These are phyloP conservation scores for Phytophthora fragariaefolia DNA, from an alignment of 352 stramenopile genomes.

Conservation along the genomic window DNA sequence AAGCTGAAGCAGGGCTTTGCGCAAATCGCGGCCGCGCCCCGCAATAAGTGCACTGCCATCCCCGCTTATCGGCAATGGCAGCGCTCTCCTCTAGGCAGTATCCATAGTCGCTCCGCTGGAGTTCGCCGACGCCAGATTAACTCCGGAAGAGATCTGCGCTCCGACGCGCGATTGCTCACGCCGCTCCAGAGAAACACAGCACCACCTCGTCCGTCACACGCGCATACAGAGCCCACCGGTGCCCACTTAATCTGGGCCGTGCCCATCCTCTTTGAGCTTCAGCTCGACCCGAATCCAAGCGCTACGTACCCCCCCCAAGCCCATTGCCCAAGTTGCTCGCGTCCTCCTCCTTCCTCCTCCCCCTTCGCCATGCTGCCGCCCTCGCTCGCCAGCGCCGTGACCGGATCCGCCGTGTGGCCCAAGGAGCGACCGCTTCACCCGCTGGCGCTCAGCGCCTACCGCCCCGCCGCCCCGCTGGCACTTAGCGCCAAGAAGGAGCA, in stretches of 20 bases:
- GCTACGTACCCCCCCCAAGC: constrained; percentile 27
- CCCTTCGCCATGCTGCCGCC: constrained; percentile 15
- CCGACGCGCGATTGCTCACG: constrained; percentile 27
- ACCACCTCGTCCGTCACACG: background rate
- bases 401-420: constrained; percentile 19
- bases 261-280: constrained; percentile 27
- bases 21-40: constrained; percentile 16
- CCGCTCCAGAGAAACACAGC: constrained; percentile 26
- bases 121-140: background rate
- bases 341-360: background rate
- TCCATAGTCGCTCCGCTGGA: no score
- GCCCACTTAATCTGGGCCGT: background rate
- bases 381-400: constrained; percentile 23
- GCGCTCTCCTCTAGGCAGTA: no score
- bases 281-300: constrained; percentile 20
- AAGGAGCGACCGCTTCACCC: constrained; percentile 24
- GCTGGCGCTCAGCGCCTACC: constrained; percentile 34
- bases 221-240: constrained; percentile 12
- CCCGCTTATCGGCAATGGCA: no score
- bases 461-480: constrained; percentile 14
- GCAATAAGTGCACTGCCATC: background rate
- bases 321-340: constrained; percentile 30
- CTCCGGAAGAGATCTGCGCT: constrained; percentile 23
- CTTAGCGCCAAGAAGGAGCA: constrained; percentile 37
- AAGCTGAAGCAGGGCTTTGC: constrained; percentile 25